Evolutionary conservation across 1,284 basidiomycete species (phyloP).

Genomic region (Trichosporon sp.): DNA sequence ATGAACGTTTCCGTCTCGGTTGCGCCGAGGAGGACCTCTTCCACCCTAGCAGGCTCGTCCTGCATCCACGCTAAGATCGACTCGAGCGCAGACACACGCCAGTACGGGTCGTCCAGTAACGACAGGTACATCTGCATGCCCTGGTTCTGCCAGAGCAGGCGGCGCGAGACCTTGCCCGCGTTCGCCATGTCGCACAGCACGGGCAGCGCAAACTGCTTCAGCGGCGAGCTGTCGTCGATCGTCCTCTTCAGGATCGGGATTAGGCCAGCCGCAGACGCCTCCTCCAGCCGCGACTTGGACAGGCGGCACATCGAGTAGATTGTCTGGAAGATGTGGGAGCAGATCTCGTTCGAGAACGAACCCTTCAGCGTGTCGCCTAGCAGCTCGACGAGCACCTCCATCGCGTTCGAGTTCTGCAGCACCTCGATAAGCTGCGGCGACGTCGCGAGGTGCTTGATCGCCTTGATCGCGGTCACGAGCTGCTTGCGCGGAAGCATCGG

Average conservation of each 20-base stretch:
- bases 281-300: constrained; percentile 91
- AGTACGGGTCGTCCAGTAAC: constrained; percentile 88
- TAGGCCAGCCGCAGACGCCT: constrained; percentile 92
- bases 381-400: constrained; percentile 83
- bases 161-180: constrained; percentile 86
- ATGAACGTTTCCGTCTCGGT: constrained; percentile 72
- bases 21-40: constrained; percentile 77
- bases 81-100: constrained; percentile 91
- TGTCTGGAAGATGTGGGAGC: constrained; percentile 79
- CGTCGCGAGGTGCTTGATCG: constrained; percentile 94
- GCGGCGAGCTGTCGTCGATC: constrained; percentile 80
- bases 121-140: constrained; percentile 79
- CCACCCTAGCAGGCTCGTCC: constrained; percentile 90
- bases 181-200: constrained; percentile 93
- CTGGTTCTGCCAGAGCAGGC: constrained; percentile 83
- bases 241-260: constrained; percentile 87
- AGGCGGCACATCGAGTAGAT: constrained; percentile 93
- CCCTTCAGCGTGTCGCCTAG: constrained; percentile 79
- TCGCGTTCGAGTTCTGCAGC: constrained; percentile 91
- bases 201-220: constrained; percentile 95
- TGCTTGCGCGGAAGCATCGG: constrained; percentile 79
- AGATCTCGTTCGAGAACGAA: constrained; percentile 82
- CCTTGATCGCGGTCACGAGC: constrained; percentile 86
- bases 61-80: constrained; percentile 90
- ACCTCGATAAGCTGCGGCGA: constrained; percentile 85